Evolutionary conservation across 2,329 filamentous ascomycete genomes (phyloP), one percentile per base, ranked within the genome.

Genomic region (Sclerotiophoma versabilis): DNA sequence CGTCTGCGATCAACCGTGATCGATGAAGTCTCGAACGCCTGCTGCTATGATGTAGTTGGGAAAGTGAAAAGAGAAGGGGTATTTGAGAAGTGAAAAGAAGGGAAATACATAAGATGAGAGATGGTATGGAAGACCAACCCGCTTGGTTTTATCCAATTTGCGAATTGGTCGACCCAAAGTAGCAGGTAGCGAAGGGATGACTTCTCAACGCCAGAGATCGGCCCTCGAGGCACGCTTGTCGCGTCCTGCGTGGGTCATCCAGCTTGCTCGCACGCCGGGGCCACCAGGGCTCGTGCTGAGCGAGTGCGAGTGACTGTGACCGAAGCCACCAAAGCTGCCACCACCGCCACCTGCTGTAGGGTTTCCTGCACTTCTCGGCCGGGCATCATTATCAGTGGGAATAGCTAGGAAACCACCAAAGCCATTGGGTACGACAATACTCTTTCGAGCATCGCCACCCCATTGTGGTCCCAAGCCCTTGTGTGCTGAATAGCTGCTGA

Each of bases 341-440:
- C 64, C 62, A 22, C 57, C 61, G 14, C 59, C 60, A 15, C 55
- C 57, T n/a, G 70, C 59, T 7, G 58, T 58, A 10, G 59, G 41
- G 42, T 71, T 58, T 10, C 73, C 73, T 6, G 72, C 70, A 49
- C 71, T 76, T 26, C 66, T 59, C n/a, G 73, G 73, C 25, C 73
- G 54, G 12, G 68, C 71, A 8, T 70, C 62, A 23, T 37, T 43
- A 26, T 71, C 64, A 3, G 69, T 69, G 0, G 87, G 87, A n/a
- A 89, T 81, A 15, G 86, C 84, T 15, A 89, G 72, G 72, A 86
- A 88, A 0, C 86, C 86, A 23, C 86, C 86, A 57, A 87, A 87
- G 2, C 86, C 86, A 66, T 88, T 88, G 0, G 85, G 85, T 0
- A 89, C 85, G n/a, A 88, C 79, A 8, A 88, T 79, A 61, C 81